Evolutionary conservation across 495 filamentous ascomycete species (phyloP), one percentile per base, ranked within the genome.

Genomic region (Daldinia grandis): DNA sequence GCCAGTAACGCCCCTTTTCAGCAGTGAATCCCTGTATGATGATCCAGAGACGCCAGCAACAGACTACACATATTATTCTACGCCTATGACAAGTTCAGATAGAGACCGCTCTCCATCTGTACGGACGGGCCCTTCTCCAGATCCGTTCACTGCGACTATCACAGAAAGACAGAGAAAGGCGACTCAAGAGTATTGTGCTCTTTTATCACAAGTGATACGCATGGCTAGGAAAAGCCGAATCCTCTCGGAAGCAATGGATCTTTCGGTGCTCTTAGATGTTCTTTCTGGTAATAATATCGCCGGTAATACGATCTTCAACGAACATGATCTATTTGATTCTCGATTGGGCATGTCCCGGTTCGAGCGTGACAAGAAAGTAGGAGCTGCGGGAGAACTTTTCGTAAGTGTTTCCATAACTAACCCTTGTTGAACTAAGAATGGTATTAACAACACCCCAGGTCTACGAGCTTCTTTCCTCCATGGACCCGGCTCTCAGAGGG

Each of bases 321-420:
- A 68, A 28, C 51, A 68, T 64, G 56, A 58, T 9, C 42, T 54
- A 2, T 67, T 71, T 9, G 59, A 62, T 49, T 1, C 12, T 35
- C 14, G n/a, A 49, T 66, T 14, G 50, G 75, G 53, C 60, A 63
- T 30, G 19, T 50, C 50, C 10, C 73, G 77, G 59, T 51, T 81
- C 4, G 78, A 78, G 40, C 70, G 79, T 19, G 76, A 82, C 63
- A 77, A 59, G 59, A 77, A 75, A 53, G 74, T 85, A 51, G 83
- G 81, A 12, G 82, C 83, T 0, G 81, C 81, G 2, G 83, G 83
- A 10, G 83, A 85, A 59, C 72, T 85, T n/a, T 83, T 78, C 57
- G 82, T 83, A 69, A 73, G 80, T 74, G 0, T 17, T 42, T 50
- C 27, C 25, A 42, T 5, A 4, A 5, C 5, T 5, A 4, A 5